Evolutionary conservation across 805 yeast species (phyloP), one percentile per base, ranked within the genome.

Genomic region (Candida qinlingensis): DNA sequence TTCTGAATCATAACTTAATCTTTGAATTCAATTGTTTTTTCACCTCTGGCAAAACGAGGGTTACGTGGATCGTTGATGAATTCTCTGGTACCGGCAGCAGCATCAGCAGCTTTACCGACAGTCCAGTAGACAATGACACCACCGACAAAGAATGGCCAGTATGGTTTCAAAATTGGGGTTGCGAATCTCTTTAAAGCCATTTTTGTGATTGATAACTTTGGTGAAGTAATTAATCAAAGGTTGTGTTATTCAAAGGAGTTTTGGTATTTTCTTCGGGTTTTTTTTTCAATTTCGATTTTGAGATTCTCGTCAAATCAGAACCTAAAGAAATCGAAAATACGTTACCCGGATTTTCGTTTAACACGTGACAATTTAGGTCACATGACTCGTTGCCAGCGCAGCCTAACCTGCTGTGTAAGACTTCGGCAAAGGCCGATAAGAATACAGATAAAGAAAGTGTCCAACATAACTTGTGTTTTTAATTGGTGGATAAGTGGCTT

Each of bases 31-130:
- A 70, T 69, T 42, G 71, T 66, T 56, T 76, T 75, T 62, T 73
- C 81, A 64, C 80, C 81, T 59, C 71, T 72, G 56, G 75, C 74
- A 68, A 87, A 86, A 75, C 95, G 85, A 72, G 97, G 97, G 77
- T 89, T 89, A 79, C 96, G 87, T 75, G 97, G 96, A 74, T 89
- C 96, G 71, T 89, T 88, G 73, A 83, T 81, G 77, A 83, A 89
- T 73, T 87, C 95, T 54, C 77, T 78, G 49, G 92, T 76, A 77
- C 82, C 75, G 70, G 81, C 74, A 60, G 87, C 77, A 54, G 85
- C 84, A 53, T 68, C 70, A 54, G 89, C 82, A 46, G 80, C 84
- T 74, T 83, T 81, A 69, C 80, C 77, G 62, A 87, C 74, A 59
- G 82, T 76, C 74, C 73, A 84, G 77, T 80, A 84, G 60, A 92